phyloP scores from a whole-genome alignment of 306 rosid genomes.

The Rubus idaeus region DNA sequence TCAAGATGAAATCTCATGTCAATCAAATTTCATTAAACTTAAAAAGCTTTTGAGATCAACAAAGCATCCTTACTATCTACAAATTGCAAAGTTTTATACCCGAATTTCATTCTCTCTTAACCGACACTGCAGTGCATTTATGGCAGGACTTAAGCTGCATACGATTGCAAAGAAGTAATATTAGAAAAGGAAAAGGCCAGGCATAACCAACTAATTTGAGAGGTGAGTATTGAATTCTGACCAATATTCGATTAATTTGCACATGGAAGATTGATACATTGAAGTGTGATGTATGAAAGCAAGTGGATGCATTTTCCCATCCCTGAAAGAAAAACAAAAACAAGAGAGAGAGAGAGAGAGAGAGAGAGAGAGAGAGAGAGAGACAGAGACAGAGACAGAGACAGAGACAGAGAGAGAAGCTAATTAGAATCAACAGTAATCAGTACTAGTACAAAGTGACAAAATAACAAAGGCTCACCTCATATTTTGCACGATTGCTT shows the following conservation, averaged over 20 bases:
- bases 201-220: conserved; percentile 11
- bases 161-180: conserved; percentile 21
- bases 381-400: too few relatives aligned
- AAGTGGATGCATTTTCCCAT: conserved; percentile 89
- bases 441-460: conserved; percentile 13
- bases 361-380: too few relatives aligned
- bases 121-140: conserved; percentile 81
- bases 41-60: conserved; percentile 9
- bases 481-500: conserved; percentile 73
- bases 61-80: conserved; percentile 22
- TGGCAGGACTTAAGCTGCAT: conserved; percentile 95
- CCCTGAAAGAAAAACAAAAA: conserved; percentile 44
- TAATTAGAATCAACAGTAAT: conserved; percentile 21
- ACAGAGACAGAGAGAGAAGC: too few relatives aligned
- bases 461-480: conserved; percentile 51
- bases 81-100: conserved; percentile 49
- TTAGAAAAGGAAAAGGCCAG: conserved; percentile 1
- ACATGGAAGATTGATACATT: conserved; percentile 95
- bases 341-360: too few relatives aligned
- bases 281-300: conserved; percentile 90
- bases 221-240: conserved; percentile 40
- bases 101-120: conserved; percentile 82
- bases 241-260: conserved; percentile 98
- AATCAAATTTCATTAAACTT: conserved; percentile 4
- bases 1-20: conserved; percentile 10